phyloP scores from a whole-genome alignment of 768 basidiomycete genomes.

The Boletus bicolor region DNA sequence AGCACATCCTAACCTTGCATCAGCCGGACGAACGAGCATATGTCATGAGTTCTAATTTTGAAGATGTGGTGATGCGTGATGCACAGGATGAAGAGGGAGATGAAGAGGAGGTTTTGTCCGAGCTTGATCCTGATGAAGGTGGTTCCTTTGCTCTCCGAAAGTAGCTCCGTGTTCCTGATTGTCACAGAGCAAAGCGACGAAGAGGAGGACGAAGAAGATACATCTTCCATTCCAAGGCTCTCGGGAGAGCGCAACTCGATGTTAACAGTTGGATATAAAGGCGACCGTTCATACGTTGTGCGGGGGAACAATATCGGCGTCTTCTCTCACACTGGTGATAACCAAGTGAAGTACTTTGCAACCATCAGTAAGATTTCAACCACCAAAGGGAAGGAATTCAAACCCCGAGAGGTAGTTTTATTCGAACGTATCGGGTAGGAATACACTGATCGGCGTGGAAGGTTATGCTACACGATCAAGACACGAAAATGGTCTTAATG shows the following conservation, averaged over 20 bases:
- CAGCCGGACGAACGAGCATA: conserved; percentile 87
- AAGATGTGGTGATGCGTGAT: conserved; percentile 89
- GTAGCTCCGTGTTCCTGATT: conserved; percentile 13
- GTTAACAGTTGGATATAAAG: conserved; percentile 91
- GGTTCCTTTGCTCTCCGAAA: conserved; percentile 9
- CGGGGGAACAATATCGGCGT: conserved; percentile 91
- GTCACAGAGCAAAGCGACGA: conserved; percentile 46
- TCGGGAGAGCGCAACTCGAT: conserved; percentile 79
- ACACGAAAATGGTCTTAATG: conserved; percentile 91
- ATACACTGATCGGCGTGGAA: conserved; percentile 31
- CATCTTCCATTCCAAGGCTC: conserved; percentile 35
- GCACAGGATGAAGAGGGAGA: conserved; percentile 71
- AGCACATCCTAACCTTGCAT: background rate
- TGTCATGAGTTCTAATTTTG: conserved; percentile 65
- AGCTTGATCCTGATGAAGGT: conserved; percentile 67
- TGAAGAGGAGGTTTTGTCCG: conserved; percentile 72
- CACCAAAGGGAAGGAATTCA: conserved; percentile 78
- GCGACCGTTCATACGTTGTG: conserved; percentile 90
- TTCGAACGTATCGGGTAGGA: background rate
- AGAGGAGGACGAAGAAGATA: conserved; percentile 37
- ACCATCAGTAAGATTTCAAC: conserved; percentile 83
- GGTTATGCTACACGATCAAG: conserved; percentile 98
- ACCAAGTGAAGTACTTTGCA: conserved; percentile 78
- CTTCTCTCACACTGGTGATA: conserved; percentile 69
- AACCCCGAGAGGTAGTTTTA: conserved; percentile 71